Base-by-base conservation (phyloP, 257 asterid genomes). In the Oldenlandia corymbosa region DNA sequence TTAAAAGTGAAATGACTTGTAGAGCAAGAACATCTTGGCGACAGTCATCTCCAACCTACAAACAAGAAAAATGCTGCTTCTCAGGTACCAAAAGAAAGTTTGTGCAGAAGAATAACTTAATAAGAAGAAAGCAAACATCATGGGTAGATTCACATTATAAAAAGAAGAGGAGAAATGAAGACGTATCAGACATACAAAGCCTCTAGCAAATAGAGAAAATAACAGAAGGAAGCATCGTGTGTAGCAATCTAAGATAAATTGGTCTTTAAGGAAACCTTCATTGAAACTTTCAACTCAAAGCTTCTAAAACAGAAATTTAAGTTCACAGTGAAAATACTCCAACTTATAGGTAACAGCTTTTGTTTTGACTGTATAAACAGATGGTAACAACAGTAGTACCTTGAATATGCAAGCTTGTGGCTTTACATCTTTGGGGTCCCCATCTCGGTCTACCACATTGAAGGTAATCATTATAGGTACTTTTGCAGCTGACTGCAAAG, bases 391-490 rank as follows among this genome's bases (percentile, higher is more conserved):
- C 32, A 12, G 45, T 39, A 48, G 56, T 83, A 93, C 99, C 97
- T 93, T 90, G 79, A 90, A 90, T 57, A 93, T 93, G 81, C 99
- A 93, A 73, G 99, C 97, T 78, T 93, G 99, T 50, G 99, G 97
- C 76, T 85, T 87, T 68, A 90, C 62, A 58, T 85, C 91, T 58
- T 80, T 78, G 48, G 57, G 84, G 76, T 93, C 89, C 68, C 97
- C 96, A 41, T 87, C 90, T 30, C 85, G 81, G 72, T 90, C 97
- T 65, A 82, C 88, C 74, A 93, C 97, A 75, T 93, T 79, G 73
- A 93, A 93, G 62, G 99, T 90, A 79, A 93, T 90, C 99, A 87
- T 93, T 64, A 93, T 93, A 64, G 99, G 99, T 69, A 93, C 99
- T 82, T 90, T 93, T 52, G 99, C 96, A n/a, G 99, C 99, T 72